phyloP scores from a whole-genome alignment of 2,329 filamentous ascomycete genomes.

The Stromatinia cepivora region DNA sequence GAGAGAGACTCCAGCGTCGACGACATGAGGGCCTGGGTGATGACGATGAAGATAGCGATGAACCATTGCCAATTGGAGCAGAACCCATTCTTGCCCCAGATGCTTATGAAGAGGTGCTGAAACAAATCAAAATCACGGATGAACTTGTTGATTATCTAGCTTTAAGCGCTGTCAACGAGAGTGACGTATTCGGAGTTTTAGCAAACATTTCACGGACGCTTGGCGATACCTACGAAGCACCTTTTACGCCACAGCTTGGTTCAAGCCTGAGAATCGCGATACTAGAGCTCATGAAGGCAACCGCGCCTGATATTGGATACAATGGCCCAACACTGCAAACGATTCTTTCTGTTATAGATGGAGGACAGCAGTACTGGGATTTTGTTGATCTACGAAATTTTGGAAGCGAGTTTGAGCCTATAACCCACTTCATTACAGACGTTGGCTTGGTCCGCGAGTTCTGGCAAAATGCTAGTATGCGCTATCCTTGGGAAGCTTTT shows the following conservation, averaged over 20 bases:
- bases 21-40: slow-evolving; percentile 15
- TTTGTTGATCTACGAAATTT: slow-evolving; percentile 40
- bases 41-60: slow-evolving; percentile 48
- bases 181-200: slow-evolving; percentile 51
- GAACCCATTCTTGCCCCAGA: slow-evolving; percentile 48
- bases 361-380: slow-evolving; percentile 40
- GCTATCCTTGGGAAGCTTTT: slow-evolving; percentile 82
- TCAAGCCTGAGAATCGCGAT: slow-evolving; percentile 42
- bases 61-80: slow-evolving; percentile 42
- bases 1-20: slow-evolving; percentile 19
- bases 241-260: slow-evolving; percentile 45
- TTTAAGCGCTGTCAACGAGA: slow-evolving; percentile 47
- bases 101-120: slow-evolving; percentile 48
- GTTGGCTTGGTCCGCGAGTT: slow-evolving; percentile 43
- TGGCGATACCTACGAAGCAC: slow-evolving; percentile 40
- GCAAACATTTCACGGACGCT: slow-evolving; percentile 47
- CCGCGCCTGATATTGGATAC: slow-evolving; percentile 39
- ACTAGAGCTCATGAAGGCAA: slow-evolving; percentile 40
- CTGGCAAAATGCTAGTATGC: slow-evolving; percentile 67
- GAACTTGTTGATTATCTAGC: slow-evolving; percentile 49
- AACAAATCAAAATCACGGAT: slow-evolving; percentile 44
- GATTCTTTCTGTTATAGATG: slow-evolving; percentile 37
- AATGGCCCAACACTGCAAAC: slow-evolving; percentile 41
- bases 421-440: slow-evolving; percentile 48
- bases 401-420: slow-evolving; percentile 50